Conservation (phyloP, 129 eudicot genomes). For the Artemisia tridentata region DNA sequence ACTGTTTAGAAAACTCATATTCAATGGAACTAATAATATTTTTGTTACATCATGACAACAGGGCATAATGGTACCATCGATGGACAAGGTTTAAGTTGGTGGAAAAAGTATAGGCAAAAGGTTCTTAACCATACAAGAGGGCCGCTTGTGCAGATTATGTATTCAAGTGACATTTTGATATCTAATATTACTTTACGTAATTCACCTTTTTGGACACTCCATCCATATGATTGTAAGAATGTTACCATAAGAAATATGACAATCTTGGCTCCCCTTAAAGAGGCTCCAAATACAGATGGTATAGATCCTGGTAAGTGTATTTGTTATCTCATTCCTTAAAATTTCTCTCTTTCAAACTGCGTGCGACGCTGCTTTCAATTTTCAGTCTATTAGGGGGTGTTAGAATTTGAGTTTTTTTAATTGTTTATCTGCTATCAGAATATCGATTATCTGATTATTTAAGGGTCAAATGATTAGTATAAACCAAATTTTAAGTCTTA, state of each 20-base stretch:
- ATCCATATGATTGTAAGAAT: conserved; percentile 96
- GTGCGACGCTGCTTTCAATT: not conserved
- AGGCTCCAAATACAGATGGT: conserved; percentile 98
- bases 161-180: conserved; percentile 80
- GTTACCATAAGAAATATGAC: conserved; percentile 80
- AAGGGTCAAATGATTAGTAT: not conserved
- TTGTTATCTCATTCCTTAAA: not conserved
- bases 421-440: too few relatives aligned
- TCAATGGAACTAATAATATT: conserved; percentile 19
- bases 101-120: conserved; percentile 74
- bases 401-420: not conserved
- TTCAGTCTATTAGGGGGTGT: not conserved
- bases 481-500: not conserved
- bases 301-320: conserved; percentile 87
- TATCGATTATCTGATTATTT: not conserved
- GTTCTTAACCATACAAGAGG: conserved; percentile 94
- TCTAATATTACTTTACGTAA: conserved; percentile 83
- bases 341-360: not conserved
- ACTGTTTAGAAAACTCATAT: not conserved
- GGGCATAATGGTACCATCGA: conserved; percentile 91
- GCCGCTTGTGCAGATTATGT: conserved; percentile 96
- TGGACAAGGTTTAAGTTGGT: conserved; percentile 99
- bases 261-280: conserved; percentile 84
- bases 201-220: conserved; percentile 99
- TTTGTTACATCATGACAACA: conserved; percentile 35